phyloP scores from a whole-genome alignment of 176 grass and related monocot genomes.

The Raddia guianensis region DNA sequence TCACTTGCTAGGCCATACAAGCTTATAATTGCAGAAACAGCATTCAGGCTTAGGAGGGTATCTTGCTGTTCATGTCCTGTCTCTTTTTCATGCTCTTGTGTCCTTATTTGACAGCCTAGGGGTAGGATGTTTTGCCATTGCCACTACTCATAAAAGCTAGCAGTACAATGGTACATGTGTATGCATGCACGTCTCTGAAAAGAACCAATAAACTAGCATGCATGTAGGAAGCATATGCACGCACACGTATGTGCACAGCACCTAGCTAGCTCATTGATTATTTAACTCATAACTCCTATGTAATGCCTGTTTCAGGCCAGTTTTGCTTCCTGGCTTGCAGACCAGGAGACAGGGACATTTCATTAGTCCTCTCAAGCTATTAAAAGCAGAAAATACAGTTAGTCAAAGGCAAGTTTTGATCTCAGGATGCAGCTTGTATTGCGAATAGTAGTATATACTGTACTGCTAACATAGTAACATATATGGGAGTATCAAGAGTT shows the following conservation, averaged over 20 bases:
- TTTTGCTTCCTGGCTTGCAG: constrained; percentile 35
- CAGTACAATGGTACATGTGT: constrained; percentile 39
- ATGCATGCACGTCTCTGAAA: constrained; percentile 58
- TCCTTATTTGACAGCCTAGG: constrained; percentile 43
- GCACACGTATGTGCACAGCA: constrained; percentile 50
- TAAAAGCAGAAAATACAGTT: constrained; percentile 3
- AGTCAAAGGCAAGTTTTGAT: background rate
- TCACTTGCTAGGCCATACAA: constrained; percentile 49
- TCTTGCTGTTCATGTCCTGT: constrained; percentile 56
- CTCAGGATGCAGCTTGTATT: background rate
- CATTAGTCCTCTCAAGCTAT: constrained; percentile 18
- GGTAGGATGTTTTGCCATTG: constrained; percentile 27
- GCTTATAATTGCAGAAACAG: constrained; percentile 51
- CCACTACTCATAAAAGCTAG: constrained; percentile 16
- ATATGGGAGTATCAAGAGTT: background rate
- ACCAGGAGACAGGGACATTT: constrained; percentile 13
- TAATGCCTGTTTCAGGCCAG: constrained; percentile 25
- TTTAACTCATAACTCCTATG: constrained; percentile 26
- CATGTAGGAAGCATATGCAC: constrained; percentile 59
- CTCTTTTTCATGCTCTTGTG: constrained; percentile 61
- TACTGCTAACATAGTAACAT: background rate
- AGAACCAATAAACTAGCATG: constrained; percentile 51
- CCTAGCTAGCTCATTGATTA: constrained; percentile 14
- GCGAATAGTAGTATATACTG: background rate
- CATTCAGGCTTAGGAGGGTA: constrained; percentile 47